Base-by-base conservation (phyloP, 768 basidiomycete genomes). In the Rhizopogon vinicolor region DNA sequence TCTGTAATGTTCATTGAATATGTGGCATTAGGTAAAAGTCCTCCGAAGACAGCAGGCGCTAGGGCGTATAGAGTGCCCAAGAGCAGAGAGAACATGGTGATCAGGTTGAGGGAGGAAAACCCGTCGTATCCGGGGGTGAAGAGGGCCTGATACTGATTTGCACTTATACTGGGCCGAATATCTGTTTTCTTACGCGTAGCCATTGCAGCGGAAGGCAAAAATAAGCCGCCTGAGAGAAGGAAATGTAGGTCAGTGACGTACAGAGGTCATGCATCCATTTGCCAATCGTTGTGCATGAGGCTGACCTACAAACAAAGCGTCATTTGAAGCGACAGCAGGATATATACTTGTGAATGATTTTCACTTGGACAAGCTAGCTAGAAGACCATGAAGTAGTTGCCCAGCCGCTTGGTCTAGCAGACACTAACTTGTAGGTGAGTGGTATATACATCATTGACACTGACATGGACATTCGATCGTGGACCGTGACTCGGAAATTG, bases 1-100 rank as follows among this genome's bases (percentile, higher is more conserved):
- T 25, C 25, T 25, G 25, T 25, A 25, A 25, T 25, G 25, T 25
- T 72, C 63, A 45, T 57, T 5, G 71, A 69, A 29, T 65, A 45
- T 0, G 55, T 44, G 14, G 40, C n/a, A 51, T 33, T n/a, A 5
- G 63, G 33, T 19, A 65, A 52, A 41, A 51, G 3, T 44, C 7
- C 45, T 19, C 44, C 50, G 53, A 29, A 46, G 2, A 51, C 62
- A 9, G 39, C 35, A 5, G 55, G 33, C 14, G 46, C 43, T 37
- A 53, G 42, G 46, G 56, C 44, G 41, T 42, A 54, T 19, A 59
- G 53, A 39, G 53, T 57, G 7, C 49, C 42, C 25, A 62, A 41
- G 10, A 62, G 35, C 19, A 54, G 19, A 33, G 55, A 57, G 35
- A 62, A 28, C 53, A 59, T 62, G 44, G 39, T 7, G 43, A 29